A percentile compares a stretch with the other conserved stretches of the same genome.
phyloP scores from a whole-genome alignment of 306 rosid genomes.

The Pterocarpus santalinus region DNA sequence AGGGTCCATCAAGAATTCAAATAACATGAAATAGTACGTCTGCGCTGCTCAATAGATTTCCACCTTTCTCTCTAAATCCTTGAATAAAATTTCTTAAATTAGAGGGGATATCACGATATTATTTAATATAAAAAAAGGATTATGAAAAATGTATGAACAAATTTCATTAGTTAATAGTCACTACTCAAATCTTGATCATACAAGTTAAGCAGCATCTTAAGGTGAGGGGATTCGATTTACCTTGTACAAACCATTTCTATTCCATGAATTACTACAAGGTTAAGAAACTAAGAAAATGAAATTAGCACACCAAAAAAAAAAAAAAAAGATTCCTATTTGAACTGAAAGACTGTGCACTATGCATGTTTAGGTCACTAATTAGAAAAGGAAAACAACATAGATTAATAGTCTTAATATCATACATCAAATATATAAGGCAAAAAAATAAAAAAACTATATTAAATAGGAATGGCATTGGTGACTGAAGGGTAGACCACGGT shows the following conservation, averaged over 20 bases:
- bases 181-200: not conserved
- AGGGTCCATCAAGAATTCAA: too few relatives aligned
- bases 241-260: not conserved
- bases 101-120: not conserved
- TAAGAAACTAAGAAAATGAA: not conserved
- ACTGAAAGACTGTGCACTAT: not conserved
- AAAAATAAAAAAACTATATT: not conserved
- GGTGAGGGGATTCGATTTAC: not conserved
- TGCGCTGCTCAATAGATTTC: not conserved
- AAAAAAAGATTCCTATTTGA: too few relatives aligned
- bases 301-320: not conserved
- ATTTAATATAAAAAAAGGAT: not conserved
- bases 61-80: not conserved
- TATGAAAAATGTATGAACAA: not conserved
- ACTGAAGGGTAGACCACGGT: slow-evolving; percentile 70
- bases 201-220: not conserved
- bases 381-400: not conserved
- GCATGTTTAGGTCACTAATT: not conserved
- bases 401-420: not conserved
- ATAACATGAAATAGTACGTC: not conserved
- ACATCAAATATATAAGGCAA: not conserved
- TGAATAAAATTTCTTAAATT: not conserved
- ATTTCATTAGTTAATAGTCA: too few relatives aligned
- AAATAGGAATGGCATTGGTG: slow-evolving; percentile 60
- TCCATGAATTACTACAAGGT: not conserved